Conservation (phyloP, 805 yeast genomes). For the Lachancea sp. region DNA sequence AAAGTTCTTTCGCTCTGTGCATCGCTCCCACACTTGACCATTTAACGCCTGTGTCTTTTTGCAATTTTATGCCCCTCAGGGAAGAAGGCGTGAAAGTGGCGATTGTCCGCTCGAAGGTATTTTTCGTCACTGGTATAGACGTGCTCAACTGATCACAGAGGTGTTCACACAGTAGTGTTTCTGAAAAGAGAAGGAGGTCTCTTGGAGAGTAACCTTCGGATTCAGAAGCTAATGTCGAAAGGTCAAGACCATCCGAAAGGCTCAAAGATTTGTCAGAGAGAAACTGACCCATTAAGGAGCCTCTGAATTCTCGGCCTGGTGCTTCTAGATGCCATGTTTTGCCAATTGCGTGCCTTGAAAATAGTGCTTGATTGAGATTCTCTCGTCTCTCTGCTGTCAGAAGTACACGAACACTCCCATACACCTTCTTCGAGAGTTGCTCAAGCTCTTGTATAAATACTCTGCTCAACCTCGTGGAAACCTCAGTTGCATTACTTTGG, state of each 20-base stretch:
- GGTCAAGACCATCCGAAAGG: constrained; percentile 38
- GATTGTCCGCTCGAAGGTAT: constrained; percentile 50
- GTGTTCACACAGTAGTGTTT: constrained; percentile 55
- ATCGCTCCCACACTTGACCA: constrained; percentile 94
- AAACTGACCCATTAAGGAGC: constrained; percentile 40
- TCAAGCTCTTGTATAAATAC: constrained; percentile 44
- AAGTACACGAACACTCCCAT: constrained; percentile 48
- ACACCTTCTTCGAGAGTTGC: constrained; percentile 27
- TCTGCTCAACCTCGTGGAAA: constrained; percentile 61
- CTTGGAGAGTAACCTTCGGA: constrained; percentile 89
- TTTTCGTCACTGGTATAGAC: constrained; percentile 49
- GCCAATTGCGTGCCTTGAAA: constrained; percentile 66
- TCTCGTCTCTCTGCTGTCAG: constrained; percentile 62
- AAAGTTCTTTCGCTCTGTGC: constrained; percentile 60
- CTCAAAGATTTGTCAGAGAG: constrained; percentile 30
- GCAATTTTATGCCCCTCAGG: constrained; percentile 78
- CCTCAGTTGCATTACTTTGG: constrained; percentile 33
- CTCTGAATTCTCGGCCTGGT: constrained; percentile 62
- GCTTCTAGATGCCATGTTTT: constrained; percentile 53
- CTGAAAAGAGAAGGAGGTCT: constrained; percentile 67
- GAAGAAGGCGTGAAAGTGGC: constrained; percentile 71
- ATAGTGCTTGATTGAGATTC: constrained; percentile 51
- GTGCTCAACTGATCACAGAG: constrained; percentile 30
- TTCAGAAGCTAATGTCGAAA: constrained; percentile 52
- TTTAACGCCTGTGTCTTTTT: constrained; percentile 49